These are phyloP conservation scores for Mucor mucedo DNA, from an alignment of 371 early-diverging fungal species.

Conservation along the genomic window DNA sequence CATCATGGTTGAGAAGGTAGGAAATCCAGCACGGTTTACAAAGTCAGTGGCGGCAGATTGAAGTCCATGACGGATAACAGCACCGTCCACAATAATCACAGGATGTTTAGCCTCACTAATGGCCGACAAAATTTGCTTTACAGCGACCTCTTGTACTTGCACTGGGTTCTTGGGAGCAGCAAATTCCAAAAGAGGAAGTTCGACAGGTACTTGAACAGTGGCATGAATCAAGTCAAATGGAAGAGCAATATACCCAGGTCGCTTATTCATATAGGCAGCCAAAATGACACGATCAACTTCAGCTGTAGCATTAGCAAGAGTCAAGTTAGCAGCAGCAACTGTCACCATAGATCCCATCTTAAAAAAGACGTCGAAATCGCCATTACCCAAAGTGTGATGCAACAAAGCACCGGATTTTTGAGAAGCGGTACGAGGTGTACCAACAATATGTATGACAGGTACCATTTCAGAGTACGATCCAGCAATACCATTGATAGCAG, in stretches of 20 bases:
- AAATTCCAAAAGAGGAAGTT: conserved; percentile 24
- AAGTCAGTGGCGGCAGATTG: conserved; percentile 35
- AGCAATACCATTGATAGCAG: conserved; percentile 56
- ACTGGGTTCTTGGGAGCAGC: conserved; percentile 32
- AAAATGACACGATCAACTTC: conserved; percentile 51
- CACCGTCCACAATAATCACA: conserved; percentile 53
- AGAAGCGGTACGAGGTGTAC: conserved; percentile 47
- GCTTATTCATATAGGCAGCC: conserved; percentile 25
- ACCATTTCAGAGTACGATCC: conserved; percentile 61
- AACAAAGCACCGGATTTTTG: conserved; percentile 50
- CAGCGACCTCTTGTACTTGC: conserved; percentile 32
- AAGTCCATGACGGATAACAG: conserved; percentile 43
- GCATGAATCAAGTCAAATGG: conserved; percentile 49
- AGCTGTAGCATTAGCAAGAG: conserved; percentile 32
- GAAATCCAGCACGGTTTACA: conserved; percentile 43
- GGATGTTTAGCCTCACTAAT: conserved; percentile 43
- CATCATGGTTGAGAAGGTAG: conserved; percentile 53
- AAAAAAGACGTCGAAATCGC: conserved; percentile 51
- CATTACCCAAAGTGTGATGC: conserved; percentile 63
- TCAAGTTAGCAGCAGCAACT: conserved; percentile 44
- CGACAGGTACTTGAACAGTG: conserved; percentile 29
- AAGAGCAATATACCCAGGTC: conserved; percentile 54
- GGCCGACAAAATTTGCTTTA: conserved; percentile 31
- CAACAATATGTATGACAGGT: conserved; percentile 60
- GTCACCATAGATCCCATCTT: conserved; percentile 48